phyloP scores from a whole-genome alignment of 805 yeast genomes.

The Torulaspora quercuum region DNA sequence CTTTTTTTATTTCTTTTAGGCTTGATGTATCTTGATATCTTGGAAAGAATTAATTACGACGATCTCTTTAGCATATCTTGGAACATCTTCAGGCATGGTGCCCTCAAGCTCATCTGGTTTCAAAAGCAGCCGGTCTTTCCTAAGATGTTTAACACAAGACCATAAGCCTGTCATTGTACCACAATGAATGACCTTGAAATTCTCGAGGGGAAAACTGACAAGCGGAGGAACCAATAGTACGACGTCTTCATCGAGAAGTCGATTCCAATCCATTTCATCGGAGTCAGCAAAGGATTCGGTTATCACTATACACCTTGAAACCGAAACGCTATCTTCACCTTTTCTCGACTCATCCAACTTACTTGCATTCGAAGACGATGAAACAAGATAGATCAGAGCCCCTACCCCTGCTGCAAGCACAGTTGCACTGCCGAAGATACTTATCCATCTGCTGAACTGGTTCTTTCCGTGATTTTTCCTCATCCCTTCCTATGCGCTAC shows the following conservation, averaged over 20 bases:
- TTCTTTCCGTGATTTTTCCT: not conserved
- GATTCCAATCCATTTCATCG: constrained; percentile 20
- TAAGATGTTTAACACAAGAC: constrained; percentile 53
- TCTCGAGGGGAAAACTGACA: constrained; percentile 13
- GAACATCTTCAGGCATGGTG: constrained; percentile 33
- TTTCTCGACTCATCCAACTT: no score
- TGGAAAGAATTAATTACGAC: constrained; percentile 11
- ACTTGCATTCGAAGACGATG: no score
- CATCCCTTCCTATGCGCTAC: no score
- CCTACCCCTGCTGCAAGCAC: constrained; percentile 16
- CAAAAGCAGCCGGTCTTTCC: constrained; percentile 37
- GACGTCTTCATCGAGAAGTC: constrained; percentile 23
- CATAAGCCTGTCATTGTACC: constrained; percentile 49
- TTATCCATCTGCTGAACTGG: constrained; percentile 1
- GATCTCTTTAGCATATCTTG: constrained; percentile 31
- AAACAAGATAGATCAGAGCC: no score
- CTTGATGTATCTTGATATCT: not conserved
- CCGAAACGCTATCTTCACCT: no score
- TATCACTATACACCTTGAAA: constrained; percentile 23
- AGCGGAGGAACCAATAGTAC: constrained; percentile 40
- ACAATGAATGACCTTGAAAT: constrained; percentile 43
- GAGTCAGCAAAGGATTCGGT: constrained; percentile 17
- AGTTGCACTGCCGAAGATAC: constrained; percentile 10
- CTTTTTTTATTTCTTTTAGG: not conserved
- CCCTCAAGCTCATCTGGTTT: constrained; percentile 27